A percentile compares a stretch with the other conserved stretches of the same genome.
Evolutionary conservation across 768 basidiomycete species (phyloP).

Genomic region (Termitomyces sp.): DNA sequence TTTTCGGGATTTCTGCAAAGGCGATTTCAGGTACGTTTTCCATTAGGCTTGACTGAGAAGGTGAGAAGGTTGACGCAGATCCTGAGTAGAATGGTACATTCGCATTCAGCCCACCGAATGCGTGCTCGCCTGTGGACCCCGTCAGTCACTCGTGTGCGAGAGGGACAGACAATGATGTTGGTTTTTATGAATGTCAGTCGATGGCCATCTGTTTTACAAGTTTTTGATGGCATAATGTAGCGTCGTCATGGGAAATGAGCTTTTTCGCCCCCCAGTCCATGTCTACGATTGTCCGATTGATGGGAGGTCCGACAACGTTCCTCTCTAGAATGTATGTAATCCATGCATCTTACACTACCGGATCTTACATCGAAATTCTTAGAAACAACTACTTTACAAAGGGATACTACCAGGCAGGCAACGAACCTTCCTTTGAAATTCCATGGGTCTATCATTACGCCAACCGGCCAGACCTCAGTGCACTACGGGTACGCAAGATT

Average conservation of each 20-base stretch:
- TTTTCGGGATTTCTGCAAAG: constrained; percentile 48
- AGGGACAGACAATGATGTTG: constrained; percentile 48
- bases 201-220: background rate
- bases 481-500: constrained; percentile 41
- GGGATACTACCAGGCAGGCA: constrained; percentile 42
- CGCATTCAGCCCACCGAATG: constrained; percentile 47
- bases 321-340: constrained; percentile 37
- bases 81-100: constrained; percentile 45
- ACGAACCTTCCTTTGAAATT: constrained; percentile 48
- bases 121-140: constrained; percentile 50
- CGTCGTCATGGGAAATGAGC: constrained; percentile 55
- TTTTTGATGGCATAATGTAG: constrained; percentile 20
- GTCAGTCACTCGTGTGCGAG: constrained; percentile 46
- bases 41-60: too few species aligned
- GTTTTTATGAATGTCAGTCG: constrained; percentile 50
- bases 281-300: constrained; percentile 42
- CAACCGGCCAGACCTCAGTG: constrained; percentile 47
- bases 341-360: background rate
- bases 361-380: background rate
- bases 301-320: constrained; percentile 46
- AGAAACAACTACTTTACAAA: constrained; percentile 46
- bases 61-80: background rate
- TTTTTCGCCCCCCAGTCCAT: constrained; percentile 54
- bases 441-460: constrained; percentile 53
- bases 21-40: constrained; percentile 35